phyloP scores from a whole-genome alignment of 305 asterid genomes.

The Solanum chacoense region DNA sequence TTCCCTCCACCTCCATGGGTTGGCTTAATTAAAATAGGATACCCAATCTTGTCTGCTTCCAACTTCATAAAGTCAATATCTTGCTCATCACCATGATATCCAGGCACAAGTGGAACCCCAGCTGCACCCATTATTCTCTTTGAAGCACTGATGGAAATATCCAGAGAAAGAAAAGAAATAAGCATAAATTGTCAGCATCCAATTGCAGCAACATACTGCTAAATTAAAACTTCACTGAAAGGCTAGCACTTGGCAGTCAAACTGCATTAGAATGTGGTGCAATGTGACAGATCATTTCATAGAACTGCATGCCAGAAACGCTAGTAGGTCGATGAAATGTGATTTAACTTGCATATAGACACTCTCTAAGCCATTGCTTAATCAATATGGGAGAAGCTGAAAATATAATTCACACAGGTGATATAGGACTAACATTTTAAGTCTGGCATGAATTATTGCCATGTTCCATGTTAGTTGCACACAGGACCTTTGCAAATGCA shows the following conservation, averaged over 20 bases:
- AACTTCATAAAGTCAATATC: conserved; percentile 80
- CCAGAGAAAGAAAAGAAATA: background rate
- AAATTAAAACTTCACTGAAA: background rate
- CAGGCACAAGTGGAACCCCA: conserved; percentile 98
- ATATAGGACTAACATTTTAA: background rate
- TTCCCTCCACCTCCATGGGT: conserved; percentile 99
- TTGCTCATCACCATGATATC: conserved; percentile 87
- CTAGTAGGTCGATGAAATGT: background rate
- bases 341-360: background rate
- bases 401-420: background rate
- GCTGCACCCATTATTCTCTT: conserved; percentile 99
- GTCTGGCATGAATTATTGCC: background rate
- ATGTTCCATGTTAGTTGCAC: background rate
- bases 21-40: conserved; percentile 91
- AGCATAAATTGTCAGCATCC: background rate
- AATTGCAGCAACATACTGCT: background rate
- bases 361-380: background rate
- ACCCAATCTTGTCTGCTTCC: conserved; percentile 93
- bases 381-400: background rate
- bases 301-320: background rate
- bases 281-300: background rate
- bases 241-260: background rate
- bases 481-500: background rate
- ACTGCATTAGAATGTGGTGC: background rate
- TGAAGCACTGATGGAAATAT: conserved; percentile 57